Conservation (phyloP, 306 rosid species). For the Castanea sativa region DNA sequence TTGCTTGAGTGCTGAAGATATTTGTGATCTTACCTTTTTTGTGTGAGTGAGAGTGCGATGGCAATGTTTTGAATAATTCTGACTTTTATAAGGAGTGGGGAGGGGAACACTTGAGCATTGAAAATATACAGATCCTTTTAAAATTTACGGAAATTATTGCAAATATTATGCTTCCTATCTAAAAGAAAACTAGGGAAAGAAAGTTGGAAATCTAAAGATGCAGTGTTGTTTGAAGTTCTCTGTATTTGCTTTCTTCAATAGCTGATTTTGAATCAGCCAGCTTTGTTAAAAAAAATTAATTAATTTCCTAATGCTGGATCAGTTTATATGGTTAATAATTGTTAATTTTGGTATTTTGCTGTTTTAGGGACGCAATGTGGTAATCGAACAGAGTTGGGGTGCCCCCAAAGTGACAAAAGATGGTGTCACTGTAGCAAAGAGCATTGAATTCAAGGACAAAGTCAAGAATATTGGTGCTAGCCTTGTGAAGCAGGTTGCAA, state of each 20-base stretch:
- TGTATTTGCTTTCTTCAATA: not conserved
- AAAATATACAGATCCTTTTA: too few species aligned
- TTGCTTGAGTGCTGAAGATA: not conserved
- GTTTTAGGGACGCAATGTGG: constrained; percentile 83
- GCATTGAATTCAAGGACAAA: constrained; percentile 86
- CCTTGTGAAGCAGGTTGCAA: constrained; percentile 97
- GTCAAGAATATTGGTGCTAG: constrained; percentile 91
- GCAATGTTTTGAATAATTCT: too few species aligned
- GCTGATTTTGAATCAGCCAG: not conserved
- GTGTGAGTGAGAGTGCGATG: too few species aligned
- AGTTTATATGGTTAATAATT: not conserved
- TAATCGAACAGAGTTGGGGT: constrained; percentile 89
- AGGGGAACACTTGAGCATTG: too few species aligned
- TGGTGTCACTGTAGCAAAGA: constrained; percentile 96
- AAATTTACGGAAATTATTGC: not conserved
- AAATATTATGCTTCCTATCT: not conserved
- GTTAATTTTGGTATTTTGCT: constrained; percentile 15
- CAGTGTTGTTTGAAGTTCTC: not conserved
- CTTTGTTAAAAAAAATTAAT: accelerated
- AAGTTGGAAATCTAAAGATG: not conserved
- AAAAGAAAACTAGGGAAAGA: not conserved
- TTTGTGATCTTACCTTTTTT: not conserved
- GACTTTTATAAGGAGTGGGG: too few species aligned
- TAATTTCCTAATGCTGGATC: not conserved
- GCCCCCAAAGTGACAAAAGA: constrained; percentile 95